phyloP scores from a whole-genome alignment of 2,329 filamentous ascomycete genomes.

The Colletotrichum gigasporum region DNA sequence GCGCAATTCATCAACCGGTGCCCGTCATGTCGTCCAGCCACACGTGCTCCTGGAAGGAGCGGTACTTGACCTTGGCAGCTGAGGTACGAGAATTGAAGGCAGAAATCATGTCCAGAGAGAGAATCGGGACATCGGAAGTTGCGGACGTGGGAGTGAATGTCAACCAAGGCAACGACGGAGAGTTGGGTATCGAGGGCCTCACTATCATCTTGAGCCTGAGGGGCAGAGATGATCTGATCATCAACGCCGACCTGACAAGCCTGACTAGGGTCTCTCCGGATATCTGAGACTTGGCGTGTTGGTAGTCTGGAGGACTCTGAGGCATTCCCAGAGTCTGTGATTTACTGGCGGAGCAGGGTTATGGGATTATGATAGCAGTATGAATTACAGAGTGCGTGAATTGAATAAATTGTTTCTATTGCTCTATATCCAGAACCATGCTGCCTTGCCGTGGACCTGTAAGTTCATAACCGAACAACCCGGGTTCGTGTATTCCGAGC shows the following conservation, averaged over 20 bases:
- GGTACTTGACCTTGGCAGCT: constrained; percentile 50
- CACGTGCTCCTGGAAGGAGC: constrained; percentile 52
- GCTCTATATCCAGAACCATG: background rate
- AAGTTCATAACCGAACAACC: too few species aligned
- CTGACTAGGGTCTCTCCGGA: constrained; percentile 36
- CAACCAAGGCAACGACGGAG: constrained; percentile 40
- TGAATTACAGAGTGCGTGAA: constrained; percentile 12
- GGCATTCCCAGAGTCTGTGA: background rate
- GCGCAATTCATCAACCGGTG: constrained; percentile 36
- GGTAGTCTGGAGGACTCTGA: background rate
- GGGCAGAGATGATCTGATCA: constrained; percentile 59
- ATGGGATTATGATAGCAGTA: constrained; percentile 20
- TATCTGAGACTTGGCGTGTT: background rate
- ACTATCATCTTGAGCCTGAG: constrained; percentile 62
- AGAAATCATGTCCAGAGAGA: constrained; percentile 42
- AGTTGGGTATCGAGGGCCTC: constrained; percentile 56
- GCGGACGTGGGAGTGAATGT: constrained; percentile 35
- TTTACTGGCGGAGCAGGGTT: constrained; percentile 7
- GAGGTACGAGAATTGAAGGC: constrained; percentile 53
- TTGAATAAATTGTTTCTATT: background rate
- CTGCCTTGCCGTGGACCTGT: too few species aligned
- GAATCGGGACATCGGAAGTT: constrained; percentile 18
- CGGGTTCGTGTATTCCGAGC: too few species aligned
- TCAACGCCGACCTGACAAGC: constrained; percentile 58
- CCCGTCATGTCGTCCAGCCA: constrained; percentile 50